Conservation (phyloP, 23 red algal genomes). For the Chondrus crispus region DNA sequence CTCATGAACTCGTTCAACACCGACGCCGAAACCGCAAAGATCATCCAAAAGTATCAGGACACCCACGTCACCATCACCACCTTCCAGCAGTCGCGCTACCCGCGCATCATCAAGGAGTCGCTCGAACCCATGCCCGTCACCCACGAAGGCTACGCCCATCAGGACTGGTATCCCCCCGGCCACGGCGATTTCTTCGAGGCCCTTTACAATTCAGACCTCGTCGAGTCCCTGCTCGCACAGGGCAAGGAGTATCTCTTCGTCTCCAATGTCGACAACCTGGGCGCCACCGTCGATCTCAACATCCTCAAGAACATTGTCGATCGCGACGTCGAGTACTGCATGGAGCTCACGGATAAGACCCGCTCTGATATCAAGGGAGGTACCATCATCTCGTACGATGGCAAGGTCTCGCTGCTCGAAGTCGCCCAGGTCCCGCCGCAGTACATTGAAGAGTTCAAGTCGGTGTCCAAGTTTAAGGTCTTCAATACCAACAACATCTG, state of each 20-base stretch:
- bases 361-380: conserved; percentile 97
- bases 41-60: conserved; percentile 98
- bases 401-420: conserved; percentile 86
- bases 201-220: conserved; percentile 76
- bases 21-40: conserved; percentile 90
- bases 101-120: conserved; percentile 89
- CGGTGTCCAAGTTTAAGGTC: conserved; percentile 96
- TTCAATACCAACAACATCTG: conserved; percentile 99
- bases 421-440: conserved; percentile 94
- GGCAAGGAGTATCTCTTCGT: conserved; percentile 99
- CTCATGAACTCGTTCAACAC: conserved; percentile 99
- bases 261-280: conserved; percentile 97
- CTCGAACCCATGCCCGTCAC: conserved; percentile 82
- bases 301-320: conserved; percentile 89
- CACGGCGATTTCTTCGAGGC: conserved; percentile 95
- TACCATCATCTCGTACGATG: conserved; percentile 96
- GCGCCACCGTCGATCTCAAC: conserved; percentile 86
- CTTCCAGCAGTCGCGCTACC: conserved; percentile 95
- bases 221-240: conserved; percentile 87
- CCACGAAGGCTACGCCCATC: conserved; percentile 65
- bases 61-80: conserved; percentile 87
- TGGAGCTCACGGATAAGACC: conserved; percentile 97
- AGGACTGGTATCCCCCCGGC: conserved; percentile 98
- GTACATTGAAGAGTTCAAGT: conserved; percentile 96
- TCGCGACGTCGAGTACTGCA: conserved; percentile 85